Percentiles rank a stretch among this genome's conserved stretches.
Conservation (phyloP, 2,329 filamentous ascomycete genomes). For the Iodosphaeria phyllophila region DNA sequence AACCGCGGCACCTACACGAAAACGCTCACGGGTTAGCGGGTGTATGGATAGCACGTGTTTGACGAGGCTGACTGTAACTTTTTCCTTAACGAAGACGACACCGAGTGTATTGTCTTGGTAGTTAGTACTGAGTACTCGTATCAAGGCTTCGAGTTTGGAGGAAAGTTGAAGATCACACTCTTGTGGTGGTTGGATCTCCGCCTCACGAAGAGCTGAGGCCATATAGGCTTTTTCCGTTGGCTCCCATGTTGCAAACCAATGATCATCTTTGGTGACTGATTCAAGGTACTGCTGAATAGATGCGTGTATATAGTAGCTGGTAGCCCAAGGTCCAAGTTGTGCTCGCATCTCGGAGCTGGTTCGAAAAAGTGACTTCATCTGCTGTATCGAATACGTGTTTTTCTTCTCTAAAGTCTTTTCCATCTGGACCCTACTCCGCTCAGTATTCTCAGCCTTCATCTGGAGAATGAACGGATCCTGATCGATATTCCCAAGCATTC, state of each 20-base stretch:
- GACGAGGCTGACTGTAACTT: conserved; percentile 41
- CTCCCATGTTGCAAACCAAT: conserved; percentile 20
- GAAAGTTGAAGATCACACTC: conserved; percentile 21
- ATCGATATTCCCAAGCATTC: conserved; percentile 27
- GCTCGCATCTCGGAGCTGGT: conserved; percentile 29
- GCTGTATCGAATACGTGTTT: conserved; percentile 31
- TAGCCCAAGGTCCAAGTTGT: conserved; percentile 50
- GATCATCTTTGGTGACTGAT: conserved; percentile 9
- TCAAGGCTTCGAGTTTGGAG: conserved; percentile 35
- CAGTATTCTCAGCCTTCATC: conserved; percentile 22
- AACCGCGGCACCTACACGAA: conserved; percentile 33
- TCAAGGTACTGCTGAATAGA: conserved; percentile 19
- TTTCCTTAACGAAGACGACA: conserved; percentile 50
- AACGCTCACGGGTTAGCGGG: conserved; percentile 24
- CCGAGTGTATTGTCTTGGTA: conserved; percentile 26
- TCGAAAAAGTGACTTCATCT: conserved; percentile 34
- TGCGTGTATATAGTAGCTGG: conserved; percentile 42
- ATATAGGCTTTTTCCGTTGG: conserved; percentile 37
- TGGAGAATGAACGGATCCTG: conserved; percentile 40
- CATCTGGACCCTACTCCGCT: conserved; percentile 20
- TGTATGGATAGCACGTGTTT: conserved; percentile 34
- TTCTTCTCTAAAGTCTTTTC: conserved; percentile 18
- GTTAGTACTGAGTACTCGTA: conserved; percentile 29
- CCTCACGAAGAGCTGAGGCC: conserved; percentile 20
- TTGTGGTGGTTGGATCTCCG: conserved; percentile 10